A percentile compares a stretch with the other conserved stretches of the same genome.
Conservation (phyloP, 495 filamentous ascomycete species). For the Annulohypoxylon maeteangense region DNA sequence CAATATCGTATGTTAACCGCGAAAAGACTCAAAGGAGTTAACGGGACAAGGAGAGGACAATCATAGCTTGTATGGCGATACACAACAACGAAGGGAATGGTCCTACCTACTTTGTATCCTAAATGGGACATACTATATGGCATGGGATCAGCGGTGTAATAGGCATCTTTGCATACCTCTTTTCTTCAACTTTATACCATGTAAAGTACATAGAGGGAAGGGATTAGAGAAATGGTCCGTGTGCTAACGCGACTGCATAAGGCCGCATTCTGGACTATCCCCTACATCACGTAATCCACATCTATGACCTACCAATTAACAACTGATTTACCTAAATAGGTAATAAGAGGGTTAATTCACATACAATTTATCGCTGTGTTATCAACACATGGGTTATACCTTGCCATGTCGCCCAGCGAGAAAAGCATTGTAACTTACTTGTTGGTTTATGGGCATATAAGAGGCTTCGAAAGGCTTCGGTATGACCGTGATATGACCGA, state of each 20-base stretch:
- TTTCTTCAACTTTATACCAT: neutral
- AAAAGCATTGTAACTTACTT: neutral
- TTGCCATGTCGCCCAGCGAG: neutral
- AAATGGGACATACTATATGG: neutral
- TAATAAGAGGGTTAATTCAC: neutral
- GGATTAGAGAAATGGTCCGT: too few species aligned
- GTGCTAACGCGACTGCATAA: neutral
- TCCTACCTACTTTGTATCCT: neutral
- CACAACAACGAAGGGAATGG: neutral
- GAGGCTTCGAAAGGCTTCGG: neutral
- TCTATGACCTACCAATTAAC: neutral
- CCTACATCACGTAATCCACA: neutral
- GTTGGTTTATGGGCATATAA: neutral
- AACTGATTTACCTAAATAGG: neutral
- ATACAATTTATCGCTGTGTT: neutral
- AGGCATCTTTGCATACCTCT: neutral
- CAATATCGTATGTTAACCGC: neutral
- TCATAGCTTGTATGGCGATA: neutral
- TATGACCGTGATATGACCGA: constrained; percentile 4
- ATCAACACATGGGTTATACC: neutral
- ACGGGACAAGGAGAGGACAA: neutral
- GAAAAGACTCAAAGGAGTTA: neutral
- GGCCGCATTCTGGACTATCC: neutral
- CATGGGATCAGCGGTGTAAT: neutral
- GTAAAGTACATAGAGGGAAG: too few species aligned